Evolutionary conservation across 257 asterid species (phyloP).

Genomic region (Verbascum thapsus): DNA sequence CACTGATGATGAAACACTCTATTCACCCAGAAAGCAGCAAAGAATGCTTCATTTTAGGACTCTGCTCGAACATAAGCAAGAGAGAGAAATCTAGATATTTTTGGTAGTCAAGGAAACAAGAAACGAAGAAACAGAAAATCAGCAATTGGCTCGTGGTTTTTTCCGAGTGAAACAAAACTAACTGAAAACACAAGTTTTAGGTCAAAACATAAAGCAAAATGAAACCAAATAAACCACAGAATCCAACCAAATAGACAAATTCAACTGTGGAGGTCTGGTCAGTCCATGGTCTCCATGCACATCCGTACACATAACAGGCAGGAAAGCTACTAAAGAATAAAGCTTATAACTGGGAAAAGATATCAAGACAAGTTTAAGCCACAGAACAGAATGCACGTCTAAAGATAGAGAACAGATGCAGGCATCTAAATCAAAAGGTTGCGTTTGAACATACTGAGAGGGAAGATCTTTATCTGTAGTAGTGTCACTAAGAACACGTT

Average conservation of each 20-base stretch:
- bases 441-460: conserved; percentile 56
- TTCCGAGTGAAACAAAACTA: conserved; percentile 3
- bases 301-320: conserved; percentile 15
- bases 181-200: not conserved
- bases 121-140: conserved; percentile 3
- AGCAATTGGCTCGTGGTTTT: not conserved
- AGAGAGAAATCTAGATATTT: not conserved
- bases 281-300: conserved; percentile 18
- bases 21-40: too few relatives aligned
- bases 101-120: not conserved
- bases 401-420: conserved; percentile 24
- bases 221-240: not conserved
- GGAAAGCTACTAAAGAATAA: conserved; percentile 13
- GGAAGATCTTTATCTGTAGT: conserved; percentile 95
- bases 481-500: conserved; percentile 87
- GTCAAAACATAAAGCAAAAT: not conserved
- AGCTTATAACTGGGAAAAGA: conserved; percentile 17
- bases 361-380: conserved; percentile 6
- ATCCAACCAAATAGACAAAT: conserved; percentile 12
- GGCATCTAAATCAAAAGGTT: conserved; percentile 16
- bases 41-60: not conserved
- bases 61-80: not conserved
- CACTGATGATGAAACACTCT: conserved; percentile 5
- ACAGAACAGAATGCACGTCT: conserved; percentile 10
- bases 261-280: conserved; percentile 9